Conservation (phyloP, 306 rosid genomes). For the Acacia melanoxylon region DNA sequence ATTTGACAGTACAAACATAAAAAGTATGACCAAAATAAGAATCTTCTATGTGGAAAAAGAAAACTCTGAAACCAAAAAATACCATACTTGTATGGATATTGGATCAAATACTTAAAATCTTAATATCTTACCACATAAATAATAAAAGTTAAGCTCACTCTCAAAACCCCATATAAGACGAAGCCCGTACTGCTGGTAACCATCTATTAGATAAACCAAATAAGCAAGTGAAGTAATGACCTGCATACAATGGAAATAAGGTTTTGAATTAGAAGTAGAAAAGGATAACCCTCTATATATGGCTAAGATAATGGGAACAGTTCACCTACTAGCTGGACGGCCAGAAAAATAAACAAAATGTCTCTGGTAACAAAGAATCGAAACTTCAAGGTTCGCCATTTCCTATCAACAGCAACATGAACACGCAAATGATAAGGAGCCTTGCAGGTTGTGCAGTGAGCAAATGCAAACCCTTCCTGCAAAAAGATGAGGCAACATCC, state of each 20-base stretch:
- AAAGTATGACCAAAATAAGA: constrained; percentile 6
- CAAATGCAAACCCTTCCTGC: constrained; percentile 99
- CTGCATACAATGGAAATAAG: constrained; percentile 39
- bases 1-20: constrained; percentile 28
- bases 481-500: constrained; percentile 32
- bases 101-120: constrained; percentile 58
- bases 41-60: constrained; percentile 8
- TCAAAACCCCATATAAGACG: constrained; percentile 88
- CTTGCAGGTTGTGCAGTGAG: constrained; percentile 98
- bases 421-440: constrained; percentile 97
- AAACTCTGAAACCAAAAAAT: background rate
- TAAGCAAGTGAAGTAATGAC: constrained; percentile 77
- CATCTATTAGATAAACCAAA: constrained; percentile 81
- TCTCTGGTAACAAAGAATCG: constrained; percentile 97
- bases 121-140: constrained; percentile 71
- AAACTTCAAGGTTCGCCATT: constrained; percentile 96
- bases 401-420: constrained; percentile 88
- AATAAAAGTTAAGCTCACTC: constrained; percentile 80
- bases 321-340: constrained; percentile 83
- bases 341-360: constrained; percentile 79
- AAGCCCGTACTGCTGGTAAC: constrained; percentile 84
- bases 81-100: constrained; percentile 29
- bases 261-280: constrained; percentile 8
- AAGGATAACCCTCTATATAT: background rate
- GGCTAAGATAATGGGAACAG: constrained; percentile 28